Evolutionary conservation across 306 rosid genomes (phyloP), one percentile per base, ranked within the genome.

Genomic region (Begonia peltatifolia): DNA sequence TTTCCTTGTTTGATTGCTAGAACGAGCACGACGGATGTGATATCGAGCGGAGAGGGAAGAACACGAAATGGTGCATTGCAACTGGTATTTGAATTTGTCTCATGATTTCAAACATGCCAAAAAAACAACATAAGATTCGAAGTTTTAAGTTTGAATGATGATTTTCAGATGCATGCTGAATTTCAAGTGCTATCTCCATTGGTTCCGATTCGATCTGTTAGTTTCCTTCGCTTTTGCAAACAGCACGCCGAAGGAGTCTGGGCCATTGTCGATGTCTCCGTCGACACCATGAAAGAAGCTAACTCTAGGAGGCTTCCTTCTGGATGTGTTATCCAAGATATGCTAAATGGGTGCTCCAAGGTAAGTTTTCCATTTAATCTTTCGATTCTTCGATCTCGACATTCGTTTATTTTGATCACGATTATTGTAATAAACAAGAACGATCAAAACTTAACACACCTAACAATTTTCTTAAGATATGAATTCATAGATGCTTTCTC

Each of bases 311-410:
- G 87, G 74, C 96, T 83, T 56, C 99, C 99, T 62, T 92, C 99
- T 64, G 99, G 99, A 4, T 92, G 96, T 57, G 79, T 92, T 20
- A 93, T 92, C n/a, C 96, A 92, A 70, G 99, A 92, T 60, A 86
- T 86, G 99, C 96, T 94, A 9, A 92, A 87, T 64, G 99, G 99
- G 36, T 92, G 81, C 68, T 92, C 99, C 48, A 92, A 86, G 96
- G 99, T 90, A 78, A 41, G 25, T 5, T 52, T 17, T 17, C 18
- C 18, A 17, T 17, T 17, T 17, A 17, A 17, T 17, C 18, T 17
- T 17, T 17, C 18, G 18, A 17, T 17, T 17, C 18, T 53, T 41
- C 54, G 6, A 22, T 59, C 47, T 20, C 4, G 2, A 2, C 23
- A 2, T 20, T 20, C 23, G 3, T 20, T 20, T 20, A 20, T 20